Percentiles rank a stretch among this genome's conserved stretches.
These are phyloP conservation scores for Aspergillus homomorphus DNA, from an alignment of 495 filamentous ascomycete species.

Conservation along the genomic window DNA sequence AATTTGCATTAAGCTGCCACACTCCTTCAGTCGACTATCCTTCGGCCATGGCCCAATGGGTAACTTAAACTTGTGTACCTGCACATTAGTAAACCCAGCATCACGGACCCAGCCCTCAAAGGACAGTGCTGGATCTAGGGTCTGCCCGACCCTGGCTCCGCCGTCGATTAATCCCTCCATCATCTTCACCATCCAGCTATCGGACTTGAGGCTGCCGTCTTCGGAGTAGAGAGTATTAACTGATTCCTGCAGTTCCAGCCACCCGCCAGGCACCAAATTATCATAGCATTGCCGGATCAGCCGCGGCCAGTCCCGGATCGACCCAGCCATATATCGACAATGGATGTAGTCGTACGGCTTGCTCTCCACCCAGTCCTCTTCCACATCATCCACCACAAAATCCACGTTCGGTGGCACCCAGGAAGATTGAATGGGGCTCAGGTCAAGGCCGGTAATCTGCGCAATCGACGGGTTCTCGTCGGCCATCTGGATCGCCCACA, in stretches of 20 bases:
- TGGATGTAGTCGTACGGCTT: conserved; percentile 31
- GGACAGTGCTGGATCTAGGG: conserved; percentile 28
- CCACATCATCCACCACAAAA: conserved; percentile 42
- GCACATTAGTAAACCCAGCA: conserved; percentile 36
- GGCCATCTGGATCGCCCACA: conserved; percentile 43
- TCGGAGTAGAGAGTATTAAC: conserved; percentile 26
- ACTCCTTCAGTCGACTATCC: conserved; percentile 37
- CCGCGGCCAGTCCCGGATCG: conserved; percentile 32
- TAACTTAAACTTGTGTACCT: conserved; percentile 23
- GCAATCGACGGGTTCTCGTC: conserved; percentile 19
- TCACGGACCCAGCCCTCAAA: conserved; percentile 30
- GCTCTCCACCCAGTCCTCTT: conserved; percentile 24
- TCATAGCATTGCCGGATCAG: conserved; percentile 17
- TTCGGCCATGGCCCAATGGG: conserved; percentile 39
- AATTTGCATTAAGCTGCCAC: conserved; percentile 26
- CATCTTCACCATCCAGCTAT: conserved; percentile 30
- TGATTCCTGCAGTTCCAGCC: conserved; percentile 38
- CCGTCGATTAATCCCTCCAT: conserved; percentile 26
- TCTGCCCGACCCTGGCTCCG: conserved; percentile 27
- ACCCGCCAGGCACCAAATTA: conserved; percentile 42
- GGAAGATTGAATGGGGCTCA: conserved; percentile 48
- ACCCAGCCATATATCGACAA: conserved; percentile 34
- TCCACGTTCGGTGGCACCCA: conserved; percentile 35
- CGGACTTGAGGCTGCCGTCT: conserved; percentile 28
- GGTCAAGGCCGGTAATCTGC: conserved; percentile 35